Percentiles rank a stretch among this genome's conserved stretches.
Conservation (phyloP, 208 protist genomes). For the Cochliopodium minus region DNA sequence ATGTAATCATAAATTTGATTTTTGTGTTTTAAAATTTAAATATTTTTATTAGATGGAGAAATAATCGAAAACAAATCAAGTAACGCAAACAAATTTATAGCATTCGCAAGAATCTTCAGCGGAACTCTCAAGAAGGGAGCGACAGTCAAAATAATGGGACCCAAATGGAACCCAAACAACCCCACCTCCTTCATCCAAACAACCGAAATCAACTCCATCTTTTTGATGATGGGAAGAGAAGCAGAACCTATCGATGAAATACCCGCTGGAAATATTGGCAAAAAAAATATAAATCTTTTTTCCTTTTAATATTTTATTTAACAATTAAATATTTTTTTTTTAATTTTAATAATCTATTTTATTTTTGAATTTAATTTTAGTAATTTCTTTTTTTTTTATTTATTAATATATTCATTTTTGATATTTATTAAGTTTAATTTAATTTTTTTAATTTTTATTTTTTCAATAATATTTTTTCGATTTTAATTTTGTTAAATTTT, state of each 20-base stretch:
- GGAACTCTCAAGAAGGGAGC: conserved; percentile 68
- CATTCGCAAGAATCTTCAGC: conserved; percentile 80
- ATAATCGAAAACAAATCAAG: conserved; percentile 23
- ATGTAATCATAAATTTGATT: no score
- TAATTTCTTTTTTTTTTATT: no score
- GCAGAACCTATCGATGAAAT: conserved; percentile 59
- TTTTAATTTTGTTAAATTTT: no score
- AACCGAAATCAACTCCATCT: conserved; percentile 42
- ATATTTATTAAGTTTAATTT: no score
- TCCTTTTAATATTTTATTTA: no score
- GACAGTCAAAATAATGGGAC: conserved; percentile 47
- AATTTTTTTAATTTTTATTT: no score
- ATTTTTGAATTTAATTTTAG: no score
- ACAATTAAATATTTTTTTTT: conserved; percentile 42
- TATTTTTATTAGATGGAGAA: neutral
- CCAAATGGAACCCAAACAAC: conserved; percentile 42
- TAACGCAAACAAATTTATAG: conserved; percentile 66
- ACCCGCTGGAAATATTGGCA: conserved; percentile 47
- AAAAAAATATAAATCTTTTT: no score
- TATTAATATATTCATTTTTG: no score
- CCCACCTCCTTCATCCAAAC: conserved; percentile 29
- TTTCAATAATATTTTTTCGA: no score
- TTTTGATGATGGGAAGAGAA: conserved; percentile 74
- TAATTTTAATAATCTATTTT: no score
- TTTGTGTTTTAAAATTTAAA: no score